Percentiles rank a stretch among this genome's conserved stretches.
Conservation (phyloP, 2,329 filamentous ascomycete species). For the Botrytis galanthina region DNA sequence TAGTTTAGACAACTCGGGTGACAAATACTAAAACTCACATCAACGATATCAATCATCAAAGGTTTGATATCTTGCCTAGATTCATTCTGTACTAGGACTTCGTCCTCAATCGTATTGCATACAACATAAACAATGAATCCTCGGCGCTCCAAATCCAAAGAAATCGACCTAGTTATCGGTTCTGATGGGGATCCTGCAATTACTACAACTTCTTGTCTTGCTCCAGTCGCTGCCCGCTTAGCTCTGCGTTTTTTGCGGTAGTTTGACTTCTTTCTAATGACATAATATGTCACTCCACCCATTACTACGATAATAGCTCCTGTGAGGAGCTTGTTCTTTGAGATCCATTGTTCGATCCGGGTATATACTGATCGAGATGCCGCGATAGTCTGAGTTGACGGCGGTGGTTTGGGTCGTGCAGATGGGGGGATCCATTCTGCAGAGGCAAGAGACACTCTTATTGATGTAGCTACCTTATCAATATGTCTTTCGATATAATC, state of each 20-base stretch:
- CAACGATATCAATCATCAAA: slow-evolving; percentile 77
- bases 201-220: slow-evolving; percentile 80
- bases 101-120: slow-evolving; percentile 80
- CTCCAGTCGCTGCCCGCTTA: slow-evolving; percentile 75
- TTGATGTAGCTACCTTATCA: slow-evolving; percentile 67
- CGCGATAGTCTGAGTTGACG: slow-evolving; percentile 28
- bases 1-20: slow-evolving; percentile 16
- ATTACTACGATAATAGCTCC: slow-evolving; percentile 69
- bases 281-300: slow-evolving; percentile 57
- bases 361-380: slow-evolving; percentile 44
- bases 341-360: slow-evolving; percentile 67
- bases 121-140: slow-evolving; percentile 94
- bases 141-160: slow-evolving; percentile 81
- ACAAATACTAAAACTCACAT: slow-evolving; percentile 52
- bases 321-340: slow-evolving; percentile 69
- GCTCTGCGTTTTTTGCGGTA: slow-evolving; percentile 68
- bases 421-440: slow-evolving; percentile 71
- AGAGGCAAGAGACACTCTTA: slow-evolving; percentile 67
- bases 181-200: slow-evolving; percentile 85
- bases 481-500: slow-evolving; percentile 79
- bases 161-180: slow-evolving; percentile 77
- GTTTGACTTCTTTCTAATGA: slow-evolving; percentile 54
- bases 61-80: slow-evolving; percentile 79
- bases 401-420: slow-evolving; percentile 58
- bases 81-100: slow-evolving; percentile 72